Evolutionary conservation across 116 monocot species (phyloP).

Genomic region (Phalaenopsis hybrid): DNA sequence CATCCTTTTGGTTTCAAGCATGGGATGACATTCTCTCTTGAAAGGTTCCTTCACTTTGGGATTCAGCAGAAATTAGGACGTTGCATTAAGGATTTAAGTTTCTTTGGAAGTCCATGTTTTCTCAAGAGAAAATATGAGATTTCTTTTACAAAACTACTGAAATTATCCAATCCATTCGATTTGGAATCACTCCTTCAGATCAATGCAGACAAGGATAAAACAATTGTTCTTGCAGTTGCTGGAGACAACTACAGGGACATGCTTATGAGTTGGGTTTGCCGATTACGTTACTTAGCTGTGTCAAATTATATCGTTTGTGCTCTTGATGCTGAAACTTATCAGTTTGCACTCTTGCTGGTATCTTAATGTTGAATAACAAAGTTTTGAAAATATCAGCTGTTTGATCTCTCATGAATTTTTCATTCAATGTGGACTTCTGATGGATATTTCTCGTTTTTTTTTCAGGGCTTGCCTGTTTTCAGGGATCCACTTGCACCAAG

Average conservation of each 20-base stretch:
- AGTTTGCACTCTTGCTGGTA: slow-evolving; percentile 85
- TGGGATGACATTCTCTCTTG: slow-evolving; percentile 2
- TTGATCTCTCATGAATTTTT: not conserved
- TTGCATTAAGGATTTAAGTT: slow-evolving; percentile 16
- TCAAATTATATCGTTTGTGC: slow-evolving; percentile 77
- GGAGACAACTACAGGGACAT: slow-evolving; percentile 86
- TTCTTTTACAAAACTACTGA: slow-evolving; percentile 13
- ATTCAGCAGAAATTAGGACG: slow-evolving; percentile 17
- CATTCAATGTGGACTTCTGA: not conserved
- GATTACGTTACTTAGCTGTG: slow-evolving; percentile 47
- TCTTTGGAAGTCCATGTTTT: slow-evolving; percentile 15
- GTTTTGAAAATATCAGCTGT: not conserved
- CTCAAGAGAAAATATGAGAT: slow-evolving; percentile 16
- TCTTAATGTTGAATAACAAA: not conserved
- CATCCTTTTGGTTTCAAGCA: slow-evolving; percentile 5
- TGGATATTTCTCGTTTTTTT: not conserved
- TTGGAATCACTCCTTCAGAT: slow-evolving; percentile 51
- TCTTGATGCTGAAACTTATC: slow-evolving; percentile 75
- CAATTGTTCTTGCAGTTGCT: slow-evolving; percentile 75
- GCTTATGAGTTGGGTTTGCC: slow-evolving; percentile 97
- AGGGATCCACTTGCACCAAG: slow-evolving; percentile 51
- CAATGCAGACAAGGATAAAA: slow-evolving; percentile 59
- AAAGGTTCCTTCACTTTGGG: slow-evolving; percentile 2
- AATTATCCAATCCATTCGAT: slow-evolving; percentile 41
- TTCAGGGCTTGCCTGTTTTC: slow-evolving; percentile 88